Conservation (phyloP, 1,139 yeast genomes). For the Geotrichum phurueaensis region DNA sequence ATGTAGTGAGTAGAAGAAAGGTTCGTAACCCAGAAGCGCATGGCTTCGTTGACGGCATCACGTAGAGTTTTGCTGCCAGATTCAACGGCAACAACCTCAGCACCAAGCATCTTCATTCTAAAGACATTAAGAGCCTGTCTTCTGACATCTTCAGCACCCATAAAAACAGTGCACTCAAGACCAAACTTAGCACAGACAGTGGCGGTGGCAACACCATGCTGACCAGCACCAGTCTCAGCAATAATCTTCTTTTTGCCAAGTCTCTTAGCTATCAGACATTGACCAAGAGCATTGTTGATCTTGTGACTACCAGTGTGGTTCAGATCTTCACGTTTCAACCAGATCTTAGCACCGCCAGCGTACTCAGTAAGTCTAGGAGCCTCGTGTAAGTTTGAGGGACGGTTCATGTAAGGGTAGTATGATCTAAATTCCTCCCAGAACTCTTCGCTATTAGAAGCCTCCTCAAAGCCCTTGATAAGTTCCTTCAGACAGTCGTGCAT, state of each 20-base stretch:
- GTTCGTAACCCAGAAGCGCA: conserved; percentile 91
- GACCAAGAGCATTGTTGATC: conserved; percentile 94
- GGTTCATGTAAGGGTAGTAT: conserved; percentile 84
- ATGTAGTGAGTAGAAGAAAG: conserved; percentile 83
- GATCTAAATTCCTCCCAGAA: conserved; percentile 91
- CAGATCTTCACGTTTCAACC: conserved; percentile 97
- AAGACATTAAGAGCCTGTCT: conserved; percentile 97
- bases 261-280: conserved; percentile 83
- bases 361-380: conserved; percentile 86
- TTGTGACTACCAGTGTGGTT: conserved; percentile 98
- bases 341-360: conserved; percentile 94
- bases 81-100: conserved; percentile 85
- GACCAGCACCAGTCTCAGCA: conserved; percentile 99
- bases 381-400: conserved; percentile 87
- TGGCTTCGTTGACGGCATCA: conserved; percentile 97
- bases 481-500: conserved; percentile 85
- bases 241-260: conserved; percentile 85
- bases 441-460: conserved; percentile 76
- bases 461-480: conserved; percentile 79
- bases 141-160: conserved; percentile 99
- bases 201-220: conserved; percentile 99
- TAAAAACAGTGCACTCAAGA: conserved; percentile 86
- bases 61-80: conserved; percentile 94
- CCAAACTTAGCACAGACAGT: conserved; percentile 99
- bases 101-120: conserved; percentile 95